These are phyloP conservation scores for Podosphaera fusca DNA, from an alignment of 2,329 filamentous ascomycete species.

Conservation along the genomic window DNA sequence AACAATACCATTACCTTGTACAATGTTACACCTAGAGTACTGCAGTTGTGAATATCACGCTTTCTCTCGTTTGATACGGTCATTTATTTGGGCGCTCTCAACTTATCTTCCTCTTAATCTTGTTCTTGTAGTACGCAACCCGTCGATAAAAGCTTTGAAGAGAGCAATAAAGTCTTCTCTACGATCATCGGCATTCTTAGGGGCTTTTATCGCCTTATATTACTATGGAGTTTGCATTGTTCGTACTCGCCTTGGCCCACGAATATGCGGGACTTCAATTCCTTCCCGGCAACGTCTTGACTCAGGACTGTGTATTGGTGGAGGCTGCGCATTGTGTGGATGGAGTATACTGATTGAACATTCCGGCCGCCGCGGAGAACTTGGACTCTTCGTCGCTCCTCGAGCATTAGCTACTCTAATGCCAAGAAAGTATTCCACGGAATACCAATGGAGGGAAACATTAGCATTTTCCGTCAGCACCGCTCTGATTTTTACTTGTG, in stretches of 20 bases:
- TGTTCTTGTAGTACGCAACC: conserved; percentile 31
- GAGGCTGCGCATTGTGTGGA: conserved; percentile 54
- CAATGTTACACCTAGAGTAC: conserved; percentile 61
- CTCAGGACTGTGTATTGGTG: conserved; percentile 41
- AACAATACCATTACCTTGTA: conserved; percentile 54
- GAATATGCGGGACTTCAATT: conserved; percentile 31
- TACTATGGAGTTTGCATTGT: conserved; percentile 69
- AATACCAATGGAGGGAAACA: conserved; percentile 45
- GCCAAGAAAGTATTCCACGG: conserved; percentile 39
- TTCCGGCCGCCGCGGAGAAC: conserved; percentile 41
- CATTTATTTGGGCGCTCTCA: conserved; percentile 50
- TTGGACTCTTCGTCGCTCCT: conserved; percentile 61
- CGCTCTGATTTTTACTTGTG: conserved; percentile 46
- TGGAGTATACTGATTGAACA: conserved; percentile 61
- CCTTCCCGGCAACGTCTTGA: conserved; percentile 29
- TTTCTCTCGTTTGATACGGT: conserved; percentile 38
- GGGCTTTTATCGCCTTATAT: conserved; percentile 53
- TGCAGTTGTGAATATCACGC: conserved; percentile 55
- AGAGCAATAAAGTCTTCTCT: conserved; percentile 34
- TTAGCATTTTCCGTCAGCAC: conserved; percentile 42
- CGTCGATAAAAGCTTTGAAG: conserved; percentile 20
- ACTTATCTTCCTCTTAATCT: conserved; percentile 60
- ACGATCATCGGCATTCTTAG: conserved; percentile 57
- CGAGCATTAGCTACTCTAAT: conserved; percentile 53
- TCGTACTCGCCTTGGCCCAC: conserved; percentile 51